Conservation (phyloP, 805 yeast genomes). For the Pichia exigua region DNA sequence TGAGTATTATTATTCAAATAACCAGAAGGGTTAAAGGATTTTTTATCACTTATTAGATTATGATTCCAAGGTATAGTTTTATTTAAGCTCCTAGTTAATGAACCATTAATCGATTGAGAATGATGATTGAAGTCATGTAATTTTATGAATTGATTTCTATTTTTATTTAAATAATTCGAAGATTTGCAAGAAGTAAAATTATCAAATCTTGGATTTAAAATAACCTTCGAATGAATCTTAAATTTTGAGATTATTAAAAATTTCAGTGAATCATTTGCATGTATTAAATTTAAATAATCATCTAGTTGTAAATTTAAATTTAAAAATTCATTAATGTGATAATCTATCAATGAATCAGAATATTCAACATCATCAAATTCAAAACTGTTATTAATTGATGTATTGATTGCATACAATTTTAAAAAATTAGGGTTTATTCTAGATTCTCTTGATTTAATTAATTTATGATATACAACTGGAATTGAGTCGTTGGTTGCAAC, state of each 20-base stretch:
- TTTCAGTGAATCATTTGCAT: not conserved
- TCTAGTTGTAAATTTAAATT: slow-evolving; percentile 20
- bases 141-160: slow-evolving; percentile 8
- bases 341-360: slow-evolving; percentile 29
- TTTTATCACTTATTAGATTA: slow-evolving; percentile 11
- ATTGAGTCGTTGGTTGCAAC: not conserved
- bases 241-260: slow-evolving; percentile 5
- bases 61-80: slow-evolving; percentile 25
- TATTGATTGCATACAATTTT: slow-evolving; percentile 43
- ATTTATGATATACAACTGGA: not conserved
- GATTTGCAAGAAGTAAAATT: not conserved
- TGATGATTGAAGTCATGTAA: not conserved
- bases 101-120: slow-evolving; percentile 2
- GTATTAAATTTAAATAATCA: slow-evolving; percentile 21
- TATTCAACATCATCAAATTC: slow-evolving; percentile 26
- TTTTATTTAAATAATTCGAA: not conserved
- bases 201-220: slow-evolving; percentile 46
- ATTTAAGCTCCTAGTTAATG: slow-evolving; percentile 21
- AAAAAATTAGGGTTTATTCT: slow-evolving; percentile 44
- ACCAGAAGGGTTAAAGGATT: slow-evolving; percentile 25
- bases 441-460: slow-evolving; percentile 32
- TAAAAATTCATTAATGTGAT: slow-evolving; percentile 20
- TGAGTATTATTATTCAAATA: slow-evolving; percentile 26
- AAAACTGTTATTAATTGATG: slow-evolving; percentile 28
- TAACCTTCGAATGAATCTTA: slow-evolving; percentile 30